Evolutionary conservation across 495 filamentous ascomycete species (phyloP).

Genomic region (Trichoderma erinaceum): DNA sequence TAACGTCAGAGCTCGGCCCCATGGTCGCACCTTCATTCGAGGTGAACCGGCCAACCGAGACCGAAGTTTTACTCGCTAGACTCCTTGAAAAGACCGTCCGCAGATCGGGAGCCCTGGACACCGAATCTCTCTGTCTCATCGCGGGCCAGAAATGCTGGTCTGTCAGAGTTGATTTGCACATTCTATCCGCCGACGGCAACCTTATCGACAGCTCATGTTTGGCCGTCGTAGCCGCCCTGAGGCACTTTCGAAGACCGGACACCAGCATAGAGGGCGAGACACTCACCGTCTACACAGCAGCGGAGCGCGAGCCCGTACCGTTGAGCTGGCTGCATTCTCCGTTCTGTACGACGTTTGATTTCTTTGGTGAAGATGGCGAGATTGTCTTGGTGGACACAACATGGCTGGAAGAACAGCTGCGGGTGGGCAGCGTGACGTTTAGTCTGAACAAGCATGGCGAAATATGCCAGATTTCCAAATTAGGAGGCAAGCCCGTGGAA

Average conservation of each 20-base stretch:
- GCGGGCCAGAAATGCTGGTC: constrained; percentile 86
- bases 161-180: constrained; percentile 81
- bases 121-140: constrained; percentile 89
- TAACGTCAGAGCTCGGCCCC: constrained; percentile 82
- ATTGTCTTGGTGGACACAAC: constrained; percentile 70
- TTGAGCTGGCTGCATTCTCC: constrained; percentile 86
- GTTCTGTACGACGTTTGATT: constrained; percentile 78
- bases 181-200: constrained; percentile 82
- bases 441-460: constrained; percentile 85
- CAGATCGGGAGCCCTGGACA: constrained; percentile 83
- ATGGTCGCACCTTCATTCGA: constrained; percentile 92
- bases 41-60: constrained; percentile 70
- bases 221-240: constrained; percentile 76
- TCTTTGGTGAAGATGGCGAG: constrained; percentile 58
- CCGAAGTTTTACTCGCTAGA: constrained; percentile 76
- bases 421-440: constrained; percentile 77
- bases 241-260: constrained; percentile 85
- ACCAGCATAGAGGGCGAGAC: constrained; percentile 74
- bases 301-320: constrained; percentile 85
- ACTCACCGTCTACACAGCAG: constrained; percentile 70
- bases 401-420: constrained; percentile 76
- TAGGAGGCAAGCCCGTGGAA: constrained; percentile 73
- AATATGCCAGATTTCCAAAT: constrained; percentile 84
- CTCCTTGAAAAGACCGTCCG: constrained; percentile 90
- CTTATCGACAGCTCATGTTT: constrained; percentile 81